phyloP scores from a whole-genome alignment of 2,329 filamentous ascomycete genomes.

The Cylindrodendrum hubeiense region DNA sequence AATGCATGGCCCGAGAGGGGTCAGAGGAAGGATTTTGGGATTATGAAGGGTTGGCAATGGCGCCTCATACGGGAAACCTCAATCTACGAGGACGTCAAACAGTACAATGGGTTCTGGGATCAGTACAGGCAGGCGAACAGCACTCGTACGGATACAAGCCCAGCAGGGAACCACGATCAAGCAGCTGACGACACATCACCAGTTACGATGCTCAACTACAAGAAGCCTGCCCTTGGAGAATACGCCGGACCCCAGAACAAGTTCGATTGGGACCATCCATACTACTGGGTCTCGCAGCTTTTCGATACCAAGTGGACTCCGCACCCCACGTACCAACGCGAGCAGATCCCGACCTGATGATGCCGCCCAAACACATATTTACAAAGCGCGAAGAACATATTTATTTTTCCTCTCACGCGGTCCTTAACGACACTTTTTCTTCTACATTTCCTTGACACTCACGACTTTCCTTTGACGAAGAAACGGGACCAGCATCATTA shows the following conservation, averaged over 20 bases:
- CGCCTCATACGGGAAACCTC: constrained; percentile 47
- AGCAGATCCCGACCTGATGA: constrained; percentile 25
- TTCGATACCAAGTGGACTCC: constrained; percentile 57
- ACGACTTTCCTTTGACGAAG: neutral
- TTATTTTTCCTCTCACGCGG: neutral
- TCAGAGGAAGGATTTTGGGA: too few relatives aligned
- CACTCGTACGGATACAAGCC: constrained; percentile 22
- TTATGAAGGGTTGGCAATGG: too few relatives aligned
- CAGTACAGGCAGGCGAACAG: constrained; percentile 41
- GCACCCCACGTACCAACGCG: constrained; percentile 46
- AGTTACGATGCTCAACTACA: neutral
- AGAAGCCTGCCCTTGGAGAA: neutral
- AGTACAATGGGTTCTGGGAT: constrained; percentile 44
- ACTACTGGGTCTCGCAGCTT: constrained; percentile 61
- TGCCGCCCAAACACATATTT: neutral
- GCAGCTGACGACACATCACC: neutral
- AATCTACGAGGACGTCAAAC: constrained; percentile 37
- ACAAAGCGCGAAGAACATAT: neutral
- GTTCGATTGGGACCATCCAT: constrained; percentile 54
- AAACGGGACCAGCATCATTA: neutral
- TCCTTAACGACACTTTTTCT: neutral
- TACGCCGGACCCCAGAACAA: constrained; percentile 43
- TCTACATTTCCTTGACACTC: neutral
- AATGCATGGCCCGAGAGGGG: too few relatives aligned
- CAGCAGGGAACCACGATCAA: too few relatives aligned